These are phyloP conservation scores for Telopea speciosissima DNA, from an alignment of 177 flowering plant genomes.

Conservation along the genomic window DNA sequence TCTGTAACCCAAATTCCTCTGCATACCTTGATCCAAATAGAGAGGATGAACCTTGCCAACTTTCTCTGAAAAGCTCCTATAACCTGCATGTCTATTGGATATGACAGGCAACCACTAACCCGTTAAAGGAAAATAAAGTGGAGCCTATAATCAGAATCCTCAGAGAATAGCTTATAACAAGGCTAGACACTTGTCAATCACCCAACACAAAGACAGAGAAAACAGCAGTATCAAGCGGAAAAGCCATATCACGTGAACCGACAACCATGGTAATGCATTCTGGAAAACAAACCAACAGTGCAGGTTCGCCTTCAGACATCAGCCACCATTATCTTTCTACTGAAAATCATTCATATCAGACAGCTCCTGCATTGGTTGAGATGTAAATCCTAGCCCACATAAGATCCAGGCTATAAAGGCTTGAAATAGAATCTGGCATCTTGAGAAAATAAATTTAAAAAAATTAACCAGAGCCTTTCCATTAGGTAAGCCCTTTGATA, in stretches of 20 bases:
- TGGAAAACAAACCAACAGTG: conserved; percentile 5
- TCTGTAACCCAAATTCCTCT: too few relatives aligned
- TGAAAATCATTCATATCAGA: conserved; percentile 13
- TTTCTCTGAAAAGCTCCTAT: not conserved
- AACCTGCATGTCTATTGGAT: not conserved
- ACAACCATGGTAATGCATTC: not conserved
- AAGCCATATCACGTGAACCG: not conserved
- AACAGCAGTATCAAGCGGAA: not conserved
- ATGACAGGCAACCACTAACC: not conserved
- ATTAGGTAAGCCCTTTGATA: conserved; percentile 11
- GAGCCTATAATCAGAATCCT: not conserved
- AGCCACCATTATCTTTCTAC: conserved; percentile 9
- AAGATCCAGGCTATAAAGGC: conserved; percentile 9
- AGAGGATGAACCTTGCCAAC: too few relatives aligned
- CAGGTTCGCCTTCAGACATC: conserved; percentile 15
- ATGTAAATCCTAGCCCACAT: conserved; percentile 18
- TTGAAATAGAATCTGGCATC: conserved; percentile 10
- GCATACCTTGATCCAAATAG: too few relatives aligned
- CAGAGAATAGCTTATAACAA: not conserved
- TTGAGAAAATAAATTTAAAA: conserved; percentile 4
- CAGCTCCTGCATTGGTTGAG: conserved; percentile 16
- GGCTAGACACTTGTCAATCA: not conserved
- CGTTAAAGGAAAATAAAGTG: not conserved
- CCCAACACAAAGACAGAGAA: not conserved
- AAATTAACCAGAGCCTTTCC: conserved; percentile 2